Evolutionary conservation across 2,329 filamentous ascomycete genomes (phyloP).

Genomic region (Sporothrix brunneoviolacea): DNA sequence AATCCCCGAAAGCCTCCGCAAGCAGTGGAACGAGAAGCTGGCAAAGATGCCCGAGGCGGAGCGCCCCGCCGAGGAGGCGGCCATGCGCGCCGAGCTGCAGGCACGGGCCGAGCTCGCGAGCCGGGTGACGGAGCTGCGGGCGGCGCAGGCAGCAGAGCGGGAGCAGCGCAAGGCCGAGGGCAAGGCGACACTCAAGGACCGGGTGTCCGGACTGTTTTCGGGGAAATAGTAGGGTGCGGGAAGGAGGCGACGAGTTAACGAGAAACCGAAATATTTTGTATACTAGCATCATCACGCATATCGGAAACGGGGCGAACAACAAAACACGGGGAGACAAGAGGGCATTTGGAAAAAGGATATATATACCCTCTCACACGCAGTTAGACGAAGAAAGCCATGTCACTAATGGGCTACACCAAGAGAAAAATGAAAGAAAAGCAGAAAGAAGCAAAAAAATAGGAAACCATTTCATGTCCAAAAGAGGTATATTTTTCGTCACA

Average conservation of each 20-base stretch:
- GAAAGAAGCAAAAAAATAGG: background rate
- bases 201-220: conserved; percentile 29
- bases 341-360: background rate
- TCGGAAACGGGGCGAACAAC: background rate
- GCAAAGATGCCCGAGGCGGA: conserved; percentile 53
- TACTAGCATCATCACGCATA: conserved; percentile 11
- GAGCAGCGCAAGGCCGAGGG: conserved; percentile 51
- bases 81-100: conserved; percentile 55
- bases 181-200: conserved; percentile 38
- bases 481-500: background rate
- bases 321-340: background rate
- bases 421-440: background rate
- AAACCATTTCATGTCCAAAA: background rate
- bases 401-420: background rate
- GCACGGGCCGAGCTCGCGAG: conserved; percentile 54
- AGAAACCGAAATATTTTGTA: too few species aligned
- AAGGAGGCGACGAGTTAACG: background rate
- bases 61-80: conserved; percentile 55
- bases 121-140: conserved; percentile 48
- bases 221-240: background rate
- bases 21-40: conserved; percentile 47
- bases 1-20: conserved; percentile 42
- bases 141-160: conserved; percentile 48
- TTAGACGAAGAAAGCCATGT: too few species aligned
- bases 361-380: background rate